phyloP scores from a whole-genome alignment of 768 basidiomycete genomes.

The Amanita rubescens region DNA sequence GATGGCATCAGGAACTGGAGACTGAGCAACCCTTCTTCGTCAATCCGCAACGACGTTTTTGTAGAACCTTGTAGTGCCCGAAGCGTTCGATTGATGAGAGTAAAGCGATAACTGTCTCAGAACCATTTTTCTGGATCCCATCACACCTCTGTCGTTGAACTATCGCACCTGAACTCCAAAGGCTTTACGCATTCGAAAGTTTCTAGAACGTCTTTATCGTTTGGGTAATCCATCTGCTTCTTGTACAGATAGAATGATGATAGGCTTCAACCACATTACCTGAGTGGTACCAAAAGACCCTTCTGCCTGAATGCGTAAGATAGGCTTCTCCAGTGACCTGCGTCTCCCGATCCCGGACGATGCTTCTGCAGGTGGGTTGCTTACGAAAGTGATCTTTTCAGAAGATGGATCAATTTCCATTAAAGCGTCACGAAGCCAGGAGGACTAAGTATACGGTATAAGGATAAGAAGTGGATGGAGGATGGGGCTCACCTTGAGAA shows the following conservation, averaged over 20 bases:
- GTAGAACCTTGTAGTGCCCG: conserved; percentile 76
- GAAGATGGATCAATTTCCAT: conserved; percentile 87
- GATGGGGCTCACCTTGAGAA: conserved; percentile 58
- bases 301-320: conserved; percentile 73
- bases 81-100: conserved; percentile 64
- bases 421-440: conserved; percentile 90
- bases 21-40: conserved; percentile 73
- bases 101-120: conserved; percentile 67
- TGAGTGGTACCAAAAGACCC: conserved; percentile 85
- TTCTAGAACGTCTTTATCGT: conserved; percentile 86
- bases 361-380: conserved; percentile 47
- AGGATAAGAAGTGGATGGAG: neutral
- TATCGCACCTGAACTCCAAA: conserved; percentile 62
- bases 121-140: neutral
- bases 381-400: conserved; percentile 77
- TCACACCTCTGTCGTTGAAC: too few species aligned
- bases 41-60: conserved; percentile 86
- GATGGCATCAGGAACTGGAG: conserved; percentile 85
- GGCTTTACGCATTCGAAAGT: conserved; percentile 71
- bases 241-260: neutral
- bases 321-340: conserved; percentile 33
- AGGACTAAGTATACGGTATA: conserved; percentile 42
- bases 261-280: conserved; percentile 28
- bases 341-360: conserved; percentile 1
- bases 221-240: conserved; percentile 89